phyloP scores from a whole-genome alignment of 306 rosid species.

The Carpinus viminea region DNA sequence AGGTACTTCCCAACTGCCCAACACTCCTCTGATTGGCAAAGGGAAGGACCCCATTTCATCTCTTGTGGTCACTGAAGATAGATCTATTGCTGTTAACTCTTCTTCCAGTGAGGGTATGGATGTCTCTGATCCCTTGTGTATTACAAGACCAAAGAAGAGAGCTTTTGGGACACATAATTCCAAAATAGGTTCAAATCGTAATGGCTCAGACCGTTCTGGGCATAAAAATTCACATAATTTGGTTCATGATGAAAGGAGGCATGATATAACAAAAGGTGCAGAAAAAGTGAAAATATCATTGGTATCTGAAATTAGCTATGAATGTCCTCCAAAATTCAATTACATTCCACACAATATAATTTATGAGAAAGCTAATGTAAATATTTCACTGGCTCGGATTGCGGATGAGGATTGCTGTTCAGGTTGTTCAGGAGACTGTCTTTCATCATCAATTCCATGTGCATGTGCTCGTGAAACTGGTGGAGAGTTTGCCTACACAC shows the following conservation, averaged over 20 bases:
- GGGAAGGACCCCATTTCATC: conserved; percentile 23
- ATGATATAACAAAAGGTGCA: conserved; percentile 74
- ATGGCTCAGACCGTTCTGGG: conserved; percentile 27
- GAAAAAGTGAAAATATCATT: conserved; percentile 70
- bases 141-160: conserved; percentile 14
- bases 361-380: conserved; percentile 71
- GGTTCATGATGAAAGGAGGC: conserved; percentile 27
- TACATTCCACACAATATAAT: conserved; percentile 67
- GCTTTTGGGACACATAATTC: not conserved
- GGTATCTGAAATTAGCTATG: conserved; percentile 55
- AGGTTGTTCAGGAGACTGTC: conserved; percentile 72
- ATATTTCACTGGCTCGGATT: conserved; percentile 79
- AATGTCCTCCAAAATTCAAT: conserved; percentile 65
- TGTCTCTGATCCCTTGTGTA: not conserved
- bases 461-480: conserved; percentile 94
- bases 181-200: conserved; percentile 13
- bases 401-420: conserved; percentile 81
- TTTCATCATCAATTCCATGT: conserved; percentile 65
- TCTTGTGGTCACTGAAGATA: not conserved
- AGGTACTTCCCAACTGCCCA: conserved; percentile 23
- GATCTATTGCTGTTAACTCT: not conserved
- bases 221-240: conserved; percentile 13
- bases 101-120: not conserved
- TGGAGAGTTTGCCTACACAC: conserved; percentile 88
- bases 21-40: conserved; percentile 22